A percentile compares a stretch with the other conserved stretches of the same genome.
phyloP scores from a whole-genome alignment of 176 grass and related monocot species.

The Saccharum spontaneum region DNA sequence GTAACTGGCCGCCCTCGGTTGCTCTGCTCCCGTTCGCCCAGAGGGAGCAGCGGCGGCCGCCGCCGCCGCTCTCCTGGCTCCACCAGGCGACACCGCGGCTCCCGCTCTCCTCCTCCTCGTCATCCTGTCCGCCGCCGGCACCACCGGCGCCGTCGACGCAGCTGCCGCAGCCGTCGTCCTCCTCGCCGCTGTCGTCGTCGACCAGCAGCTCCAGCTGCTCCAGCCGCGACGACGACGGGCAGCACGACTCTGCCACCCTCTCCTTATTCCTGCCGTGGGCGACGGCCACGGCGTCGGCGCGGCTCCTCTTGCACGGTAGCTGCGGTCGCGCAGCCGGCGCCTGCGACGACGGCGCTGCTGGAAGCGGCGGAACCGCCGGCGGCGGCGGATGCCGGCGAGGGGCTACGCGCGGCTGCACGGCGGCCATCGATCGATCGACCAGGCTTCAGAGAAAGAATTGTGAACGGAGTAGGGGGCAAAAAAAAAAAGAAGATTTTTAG shows the following conservation, averaged over 20 bases:
- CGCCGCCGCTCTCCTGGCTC: not conserved
- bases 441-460: not conserved
- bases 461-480: not conserved
- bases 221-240: not conserved
- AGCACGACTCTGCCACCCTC: conserved; percentile 41
- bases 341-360: not conserved
- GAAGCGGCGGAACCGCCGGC: no score
- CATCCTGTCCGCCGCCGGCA: not conserved
- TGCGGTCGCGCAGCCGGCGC: not conserved
- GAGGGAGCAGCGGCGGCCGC: not conserved
- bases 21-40: not conserved
- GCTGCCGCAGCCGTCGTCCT: conserved; percentile 41
- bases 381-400: not conserved
- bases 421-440: conserved; percentile 14
- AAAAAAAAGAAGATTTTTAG: not conserved
- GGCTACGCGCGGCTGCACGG: conserved; percentile 22
- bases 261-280: conserved; percentile 4
- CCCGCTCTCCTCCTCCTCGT: not conserved
- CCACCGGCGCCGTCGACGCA: conserved; percentile 14
- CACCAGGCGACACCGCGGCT: not conserved
- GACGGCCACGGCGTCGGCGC: not conserved
- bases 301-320: conserved; percentile 2
- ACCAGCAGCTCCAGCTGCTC: not conserved
- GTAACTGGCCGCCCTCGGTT: not conserved
- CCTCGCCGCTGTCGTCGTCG: conserved; percentile 15